phyloP scores from a whole-genome alignment of 805 yeast species.

The Ogataea henricii region DNA sequence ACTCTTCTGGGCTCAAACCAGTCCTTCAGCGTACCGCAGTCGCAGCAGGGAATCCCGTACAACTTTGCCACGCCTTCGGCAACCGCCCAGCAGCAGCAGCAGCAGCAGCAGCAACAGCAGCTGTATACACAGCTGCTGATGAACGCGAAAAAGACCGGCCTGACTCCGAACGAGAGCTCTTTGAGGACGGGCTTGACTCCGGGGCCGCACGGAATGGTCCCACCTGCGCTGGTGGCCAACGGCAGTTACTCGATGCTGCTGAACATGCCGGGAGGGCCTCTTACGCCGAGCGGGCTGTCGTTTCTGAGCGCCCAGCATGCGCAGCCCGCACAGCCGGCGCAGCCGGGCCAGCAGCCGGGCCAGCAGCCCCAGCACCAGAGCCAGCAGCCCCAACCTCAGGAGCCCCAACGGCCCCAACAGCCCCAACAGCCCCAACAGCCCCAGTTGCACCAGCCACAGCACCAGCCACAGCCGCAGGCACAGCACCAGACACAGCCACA shows the following conservation, averaged over 20 bases:
- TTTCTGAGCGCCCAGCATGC: slow-evolving; percentile 20
- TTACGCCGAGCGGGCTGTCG: slow-evolving; percentile 29
- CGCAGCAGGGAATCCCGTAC: slow-evolving; percentile 13
- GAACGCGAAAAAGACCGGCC: slow-evolving; percentile 50
- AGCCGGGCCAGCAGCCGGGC: no score
- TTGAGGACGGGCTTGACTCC: slow-evolving; percentile 75
- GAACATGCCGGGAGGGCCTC: slow-evolving; percentile 26
- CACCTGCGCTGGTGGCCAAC: slow-evolving; percentile 19
- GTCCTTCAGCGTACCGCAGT: slow-evolving; percentile 14
- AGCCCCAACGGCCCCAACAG: background rate
- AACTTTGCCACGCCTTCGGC: slow-evolving; percentile 12
- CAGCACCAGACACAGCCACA: background rate
- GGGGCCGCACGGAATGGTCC: slow-evolving; percentile 45
- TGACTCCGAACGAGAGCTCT: slow-evolving; percentile 77
- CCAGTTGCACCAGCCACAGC: background rate
- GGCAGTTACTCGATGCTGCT: slow-evolving; percentile 26
- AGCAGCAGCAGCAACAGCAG: slow-evolving; percentile 21
- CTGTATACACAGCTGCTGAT: slow-evolving; percentile 26
- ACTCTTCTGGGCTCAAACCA: slow-evolving; percentile 45
- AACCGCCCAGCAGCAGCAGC: slow-evolving; percentile 8
- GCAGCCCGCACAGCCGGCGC: background rate
- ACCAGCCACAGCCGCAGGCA: background rate
- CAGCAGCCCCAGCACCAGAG: background rate
- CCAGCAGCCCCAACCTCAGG: background rate
- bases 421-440: background rate